phyloP scores from a whole-genome alignment of 2,329 filamentous ascomycete genomes.

The Verticillium tricorpus region DNA sequence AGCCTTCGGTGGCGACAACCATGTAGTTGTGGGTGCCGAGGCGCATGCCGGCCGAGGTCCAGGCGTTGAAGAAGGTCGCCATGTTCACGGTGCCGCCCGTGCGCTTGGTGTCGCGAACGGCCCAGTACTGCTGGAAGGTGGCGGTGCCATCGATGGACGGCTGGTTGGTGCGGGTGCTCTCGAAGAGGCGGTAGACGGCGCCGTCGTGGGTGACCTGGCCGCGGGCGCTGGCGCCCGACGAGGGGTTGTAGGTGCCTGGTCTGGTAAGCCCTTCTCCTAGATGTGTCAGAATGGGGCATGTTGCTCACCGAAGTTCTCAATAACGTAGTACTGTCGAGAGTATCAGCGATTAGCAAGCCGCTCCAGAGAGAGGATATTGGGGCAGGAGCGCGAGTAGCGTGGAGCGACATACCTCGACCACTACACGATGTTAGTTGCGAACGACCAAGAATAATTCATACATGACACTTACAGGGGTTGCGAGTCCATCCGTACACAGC shows the following conservation, averaged over 20 bases:
- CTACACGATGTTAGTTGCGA: slow-evolving; percentile 23
- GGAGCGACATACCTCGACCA: neutral
- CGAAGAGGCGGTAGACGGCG: slow-evolving; percentile 47
- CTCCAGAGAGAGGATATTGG: fast-evolving
- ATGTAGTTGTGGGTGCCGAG: slow-evolving; percentile 49
- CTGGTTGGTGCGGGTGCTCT: slow-evolving; percentile 42
- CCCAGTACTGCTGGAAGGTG: slow-evolving; percentile 52
- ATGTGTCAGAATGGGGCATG: neutral
- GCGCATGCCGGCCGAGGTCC: slow-evolving; percentile 41
- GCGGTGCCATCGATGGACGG: slow-evolving; percentile 49
- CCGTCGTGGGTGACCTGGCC: slow-evolving; percentile 48
- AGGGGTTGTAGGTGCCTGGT: slow-evolving; percentile 9
- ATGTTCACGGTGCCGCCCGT: slow-evolving; percentile 48
- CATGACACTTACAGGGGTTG: slow-evolving; percentile 16
- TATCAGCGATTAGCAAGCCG: neutral
- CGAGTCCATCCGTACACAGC: slow-evolving; percentile 33
- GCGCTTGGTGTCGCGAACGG: slow-evolving; percentile 41
- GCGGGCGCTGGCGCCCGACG: slow-evolving; percentile 27
- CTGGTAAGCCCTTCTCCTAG: neutral
- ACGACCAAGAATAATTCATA: slow-evolving; percentile 12
- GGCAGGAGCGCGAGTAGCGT: neutral
- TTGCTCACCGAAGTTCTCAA: slow-evolving; percentile 7
- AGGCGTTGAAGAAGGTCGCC: slow-evolving; percentile 49
- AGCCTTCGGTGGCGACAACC: slow-evolving; percentile 47
- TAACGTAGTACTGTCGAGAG: slow-evolving; percentile 3